Evolutionary conservation across 768 basidiomycete genomes (phyloP), one percentile per base, ranked within the genome.

Genomic region (Naganishia friedmannii): DNA sequence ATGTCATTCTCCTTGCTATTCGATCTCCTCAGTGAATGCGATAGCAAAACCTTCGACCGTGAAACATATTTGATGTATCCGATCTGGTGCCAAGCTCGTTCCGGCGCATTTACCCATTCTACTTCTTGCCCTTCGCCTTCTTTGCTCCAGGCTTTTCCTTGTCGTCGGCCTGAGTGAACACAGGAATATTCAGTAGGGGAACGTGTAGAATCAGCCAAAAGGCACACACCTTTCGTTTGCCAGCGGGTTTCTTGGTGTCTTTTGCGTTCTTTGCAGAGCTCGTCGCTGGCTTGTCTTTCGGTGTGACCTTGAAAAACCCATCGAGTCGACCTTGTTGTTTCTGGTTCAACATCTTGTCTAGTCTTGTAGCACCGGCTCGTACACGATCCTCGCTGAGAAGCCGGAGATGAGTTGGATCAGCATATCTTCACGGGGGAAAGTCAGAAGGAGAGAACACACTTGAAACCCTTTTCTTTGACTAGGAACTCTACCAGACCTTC

Each of bases 271-370:
- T 75, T 0, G 45, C 67, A n/a, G 76, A 74, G 12, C 82, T 82
- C 19, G 81, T 81, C 15, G 60, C 60, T 10, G 60, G 60, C 60
- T 63, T 63, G n/a, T 63, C 60, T 63, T 63, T 63, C 42, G 60
- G 60, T 45, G 60, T 88, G 13, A 88, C 87, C 0, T 88, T 87
- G 82, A 99, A 99, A 83, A 99, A 99, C 0, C 93, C 90, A 76
- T 98, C 96, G 17, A 99, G 85, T 12, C 96, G 88, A 10, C 96
- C 94, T 82, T 99, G 96, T 76, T 98, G 96, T 78, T 97, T 98
- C 39, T 88, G 87, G 65, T 87, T 88, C 60, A 97, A 83, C 80
- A 87, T 90, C 76, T 93, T 96, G 56, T 87, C 84, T 53, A 99
- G 86, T 78, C 97, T 96, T 55, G 96, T 93, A 3, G 91, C 94